Base-by-base conservation (phyloP, 345 rosid species). In the Arabis alpina region DNA sequence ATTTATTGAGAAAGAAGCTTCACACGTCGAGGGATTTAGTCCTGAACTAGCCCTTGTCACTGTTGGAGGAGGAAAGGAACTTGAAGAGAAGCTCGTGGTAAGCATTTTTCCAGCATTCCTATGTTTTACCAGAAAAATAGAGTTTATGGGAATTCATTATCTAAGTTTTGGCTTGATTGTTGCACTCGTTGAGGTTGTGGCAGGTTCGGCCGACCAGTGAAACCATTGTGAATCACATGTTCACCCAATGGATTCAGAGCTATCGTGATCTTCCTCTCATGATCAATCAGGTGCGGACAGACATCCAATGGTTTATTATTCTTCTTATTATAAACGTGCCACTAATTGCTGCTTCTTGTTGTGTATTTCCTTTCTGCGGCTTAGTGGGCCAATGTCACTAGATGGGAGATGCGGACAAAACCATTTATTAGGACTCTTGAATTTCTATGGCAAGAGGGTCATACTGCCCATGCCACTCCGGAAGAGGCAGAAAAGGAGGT, bases 151-250 rank as follows among this genome's bases (percentile, higher is more conserved):
- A 69, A 61, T 70, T 55, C 4, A 70, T 80, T 83, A 64, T 78
- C 84, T 80, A 82, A 84, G 84, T 78, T 81, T 83, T 82, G 86
- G 83, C 74, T 86, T 89, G 93, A 87, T 83, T 85, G 82, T 80
- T 80, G 74, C 68, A 64, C 76, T 86, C 76, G 79, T 54, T 88
- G 96, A 87, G 97, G 91, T 83, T 85, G 81, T 91, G 89, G 84
- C 99, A 94, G 96, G 96, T 94, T 79, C 75, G 99, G 71, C 95
- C 99, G 51, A 91, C 96, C 12, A 91, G 97, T 75, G 96, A 91
- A 83, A 94, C 96, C 40, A 94, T 91, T 6, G 97, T 91, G 70
- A 91, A 89, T 88, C 96, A 88, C 77, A 88, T 89, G 97, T 89
- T 94, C 80, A 89, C 99, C 1, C 97, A 91, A 75, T 91, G 99